Conservation (phyloP, 345 rosid genomes). For the Dimocarpus longan region DNA sequence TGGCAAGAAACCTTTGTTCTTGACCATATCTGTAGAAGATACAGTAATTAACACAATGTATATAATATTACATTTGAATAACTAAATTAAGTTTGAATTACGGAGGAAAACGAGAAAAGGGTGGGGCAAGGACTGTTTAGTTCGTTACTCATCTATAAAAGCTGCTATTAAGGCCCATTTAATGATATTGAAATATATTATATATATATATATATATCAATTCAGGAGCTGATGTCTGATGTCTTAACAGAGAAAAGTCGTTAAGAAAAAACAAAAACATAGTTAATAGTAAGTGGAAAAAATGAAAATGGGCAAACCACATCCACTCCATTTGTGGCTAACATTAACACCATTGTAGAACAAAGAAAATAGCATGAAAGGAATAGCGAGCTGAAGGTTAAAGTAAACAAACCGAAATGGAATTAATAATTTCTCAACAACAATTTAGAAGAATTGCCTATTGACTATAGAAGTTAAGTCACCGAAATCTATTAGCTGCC, state of each 20-base stretch:
- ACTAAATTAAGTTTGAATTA: neutral
- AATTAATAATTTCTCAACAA: neutral
- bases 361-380: neutral
- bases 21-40: constrained; percentile 56
- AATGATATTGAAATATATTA: neutral
- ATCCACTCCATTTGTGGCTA: neutral
- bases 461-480: neutral
- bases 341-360: neutral
- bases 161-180: neutral
- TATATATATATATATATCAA: too few species aligned
- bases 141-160: neutral
- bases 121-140: neutral
- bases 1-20: constrained; percentile 68
- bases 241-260: neutral
- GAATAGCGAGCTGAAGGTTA: neutral
- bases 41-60: neutral
- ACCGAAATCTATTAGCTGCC: neutral
- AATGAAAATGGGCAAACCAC: neutral
- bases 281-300: neutral
- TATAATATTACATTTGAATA: neutral
- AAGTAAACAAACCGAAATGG: neutral
- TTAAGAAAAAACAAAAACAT: neutral
- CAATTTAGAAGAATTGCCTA: neutral
- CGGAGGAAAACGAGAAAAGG: neutral
- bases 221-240: too few species aligned